Percentiles rank a stretch among this genome's conserved stretches.
Conservation (phyloP, 345 rosid genomes). For the Camelina hispida region DNA sequence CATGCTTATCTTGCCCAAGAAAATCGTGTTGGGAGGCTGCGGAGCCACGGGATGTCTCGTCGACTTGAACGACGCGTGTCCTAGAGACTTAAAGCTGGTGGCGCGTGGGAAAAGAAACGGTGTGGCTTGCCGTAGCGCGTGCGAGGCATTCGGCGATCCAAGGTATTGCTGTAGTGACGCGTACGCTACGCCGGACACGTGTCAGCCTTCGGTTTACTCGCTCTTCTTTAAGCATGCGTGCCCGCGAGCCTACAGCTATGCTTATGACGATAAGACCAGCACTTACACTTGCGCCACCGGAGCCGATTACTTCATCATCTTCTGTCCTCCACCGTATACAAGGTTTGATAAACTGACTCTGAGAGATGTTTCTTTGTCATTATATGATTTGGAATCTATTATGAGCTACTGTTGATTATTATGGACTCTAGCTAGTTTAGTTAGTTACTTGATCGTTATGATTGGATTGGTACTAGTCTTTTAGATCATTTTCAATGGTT, state of each 20-base stretch:
- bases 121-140: slow-evolving; percentile 87
- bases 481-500: neutral
- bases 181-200: slow-evolving; percentile 79
- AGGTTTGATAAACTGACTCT: slow-evolving; percentile 52
- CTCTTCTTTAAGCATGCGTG: slow-evolving; percentile 78
- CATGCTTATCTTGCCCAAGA: slow-evolving; percentile 64
- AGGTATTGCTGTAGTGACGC: slow-evolving; percentile 77
- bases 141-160: slow-evolving; percentile 82
- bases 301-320: slow-evolving; percentile 68
- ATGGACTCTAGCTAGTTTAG: slow-evolving; percentile 2
- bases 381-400: neutral
- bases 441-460: neutral
- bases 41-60: slow-evolving; percentile 87
- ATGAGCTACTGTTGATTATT: neutral
- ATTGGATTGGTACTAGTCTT: neutral
- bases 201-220: slow-evolving; percentile 69
- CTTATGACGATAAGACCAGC: slow-evolving; percentile 88
- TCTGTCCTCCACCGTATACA: slow-evolving; percentile 88
- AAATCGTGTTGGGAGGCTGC: slow-evolving; percentile 54
- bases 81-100: slow-evolving; percentile 57
- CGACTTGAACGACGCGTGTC: slow-evolving; percentile 84
- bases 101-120: slow-evolving; percentile 44
- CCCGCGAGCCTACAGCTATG: slow-evolving; percentile 92
- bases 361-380: neutral
- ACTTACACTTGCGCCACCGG: slow-evolving; percentile 78